These are phyloP conservation scores for Coleophoma crateriformis DNA, from an alignment of 2,329 filamentous ascomycete genomes.

Conservation along the genomic window DNA sequence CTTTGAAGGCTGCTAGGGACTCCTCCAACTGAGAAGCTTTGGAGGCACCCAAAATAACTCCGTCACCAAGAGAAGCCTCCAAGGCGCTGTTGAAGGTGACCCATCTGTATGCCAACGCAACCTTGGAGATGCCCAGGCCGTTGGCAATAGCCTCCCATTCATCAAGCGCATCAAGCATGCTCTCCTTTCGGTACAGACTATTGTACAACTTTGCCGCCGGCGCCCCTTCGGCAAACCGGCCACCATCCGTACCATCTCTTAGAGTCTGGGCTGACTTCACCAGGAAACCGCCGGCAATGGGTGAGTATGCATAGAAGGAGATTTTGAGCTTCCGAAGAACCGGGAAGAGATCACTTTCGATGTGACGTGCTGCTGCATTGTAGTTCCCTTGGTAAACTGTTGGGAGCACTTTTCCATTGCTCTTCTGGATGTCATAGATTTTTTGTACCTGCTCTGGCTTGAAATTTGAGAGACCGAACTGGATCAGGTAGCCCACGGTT, in stretches of 20 bases:
- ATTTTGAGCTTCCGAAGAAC: constrained; percentile 35
- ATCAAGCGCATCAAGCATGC: constrained; percentile 17
- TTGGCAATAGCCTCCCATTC: constrained; percentile 18
- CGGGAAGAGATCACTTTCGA: constrained; percentile 57
- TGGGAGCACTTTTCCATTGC: constrained; percentile 23
- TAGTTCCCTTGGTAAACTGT: constrained; percentile 29
- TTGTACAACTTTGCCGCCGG: constrained; percentile 15
- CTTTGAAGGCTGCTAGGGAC: constrained; percentile 5
- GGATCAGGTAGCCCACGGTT: too few species aligned
- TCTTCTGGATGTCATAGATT: constrained; percentile 23
- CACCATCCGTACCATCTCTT: constrained; percentile 6
- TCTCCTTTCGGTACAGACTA: constrained; percentile 10
- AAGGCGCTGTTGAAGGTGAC: constrained; percentile 21
- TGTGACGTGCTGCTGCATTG: constrained; percentile 33
- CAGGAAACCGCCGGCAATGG: constrained; percentile 58
- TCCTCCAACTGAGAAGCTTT: constrained; percentile 10
- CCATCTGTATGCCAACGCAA: constrained; percentile 28
- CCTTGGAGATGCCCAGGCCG: constrained; percentile 21
- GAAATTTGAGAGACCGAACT: constrained; percentile 30
- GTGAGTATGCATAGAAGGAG: constrained; percentile 57
- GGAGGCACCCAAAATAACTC: constrained; percentile 18
- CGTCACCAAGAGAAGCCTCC: constrained; percentile 18
- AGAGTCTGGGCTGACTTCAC: constrained; percentile 23
- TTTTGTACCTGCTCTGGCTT: constrained; percentile 20
- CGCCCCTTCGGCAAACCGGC: constrained; percentile 16